Conservation (phyloP, 176 grass and related monocot species). For the Eleusine indica region DNA sequence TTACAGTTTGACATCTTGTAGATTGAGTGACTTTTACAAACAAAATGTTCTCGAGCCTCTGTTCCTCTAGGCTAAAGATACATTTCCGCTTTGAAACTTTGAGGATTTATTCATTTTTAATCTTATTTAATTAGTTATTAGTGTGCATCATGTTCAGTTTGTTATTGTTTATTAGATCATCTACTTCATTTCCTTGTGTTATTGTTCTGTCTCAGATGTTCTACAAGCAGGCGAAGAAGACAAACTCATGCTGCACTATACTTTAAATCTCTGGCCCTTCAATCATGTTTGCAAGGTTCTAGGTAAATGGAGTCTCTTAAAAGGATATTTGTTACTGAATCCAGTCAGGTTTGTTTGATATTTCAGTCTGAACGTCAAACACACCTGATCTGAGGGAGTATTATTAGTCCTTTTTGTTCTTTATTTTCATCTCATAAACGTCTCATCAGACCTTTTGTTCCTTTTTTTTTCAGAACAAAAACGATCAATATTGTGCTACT, state of each 20-base stretch:
- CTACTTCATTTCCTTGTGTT: slow-evolving; percentile 1
- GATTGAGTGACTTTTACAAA: neutral
- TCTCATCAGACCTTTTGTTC: slow-evolving; percentile 12
- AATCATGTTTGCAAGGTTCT: slow-evolving; percentile 33
- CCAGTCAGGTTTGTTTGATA: neutral
- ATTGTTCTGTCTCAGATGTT: slow-evolving; percentile 75
- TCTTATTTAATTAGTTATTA: neutral
- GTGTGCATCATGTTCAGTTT: slow-evolving; percentile 3
- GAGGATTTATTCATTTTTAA: neutral
- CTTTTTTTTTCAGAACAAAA: slow-evolving; percentile 25
- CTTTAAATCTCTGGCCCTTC: slow-evolving; percentile 48
- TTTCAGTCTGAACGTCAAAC: neutral
- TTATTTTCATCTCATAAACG: slow-evolving; percentile 26
- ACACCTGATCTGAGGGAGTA: neutral
- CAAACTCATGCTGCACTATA: slow-evolving; percentile 90
- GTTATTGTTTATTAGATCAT: neutral
- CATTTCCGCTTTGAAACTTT: neutral
- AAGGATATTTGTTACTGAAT: neutral
- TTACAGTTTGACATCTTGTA: neutral
- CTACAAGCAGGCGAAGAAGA: slow-evolving; percentile 99
- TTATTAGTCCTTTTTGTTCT: neutral
- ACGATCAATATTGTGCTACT: slow-evolving; percentile 18
- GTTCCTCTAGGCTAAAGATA: neutral
- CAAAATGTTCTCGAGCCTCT: neutral
- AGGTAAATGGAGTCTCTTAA: slow-evolving; percentile 18